Base-by-base conservation (phyloP, 2,329 filamentous ascomycete genomes). In the Colletotrichum shisoi region DNA sequence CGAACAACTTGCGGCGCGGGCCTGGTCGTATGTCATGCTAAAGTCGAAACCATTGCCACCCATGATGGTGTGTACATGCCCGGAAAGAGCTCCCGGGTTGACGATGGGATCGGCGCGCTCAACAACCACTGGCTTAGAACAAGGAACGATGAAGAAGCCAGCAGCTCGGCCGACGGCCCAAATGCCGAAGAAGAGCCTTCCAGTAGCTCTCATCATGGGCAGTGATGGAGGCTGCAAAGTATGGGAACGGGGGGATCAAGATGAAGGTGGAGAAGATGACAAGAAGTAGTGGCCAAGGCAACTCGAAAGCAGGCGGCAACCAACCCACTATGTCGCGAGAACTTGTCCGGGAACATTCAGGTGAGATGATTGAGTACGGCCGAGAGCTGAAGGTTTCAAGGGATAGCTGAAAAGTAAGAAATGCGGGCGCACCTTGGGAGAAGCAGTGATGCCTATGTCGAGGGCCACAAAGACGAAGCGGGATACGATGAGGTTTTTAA, bases 1-100 rank as follows among this genome's bases (percentile, higher is more conserved):
- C 1, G 89, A 89, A 75, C 89, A 91, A 12, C 82, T 82, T 1
- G 86, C 84, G 27, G 75, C 74, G 63, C 80, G 78, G n/a, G 85
- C 84, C 42, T 81, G 77, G 9, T 80, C 78, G 72, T 84, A 88
- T 62, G 78, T 79, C 80, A 87, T 84, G 34, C 75, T 77, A 67
- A 85, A 81, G 46, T 82, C 80, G 73, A 91, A 90, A 8, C 81
- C 86, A 69, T 85, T 87, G 21, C 87, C 88, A 15, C 88, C 88
- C 74, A 86, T 83, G 67, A 91, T 82, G 12, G 83, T 86, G 72
- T 90, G 88, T 3, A 86, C 80, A 74, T 91, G 88, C 8, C 75
- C 73, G 4, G 86, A 82, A 3, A 87, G 77, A 0, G 63, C 67
- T 15, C 86, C 85, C 3, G 87, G 85, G 31, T 73, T 79, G 52